Base-by-base conservation (phyloP, 805 yeast species). In the Pichia kluyveri region DNA sequence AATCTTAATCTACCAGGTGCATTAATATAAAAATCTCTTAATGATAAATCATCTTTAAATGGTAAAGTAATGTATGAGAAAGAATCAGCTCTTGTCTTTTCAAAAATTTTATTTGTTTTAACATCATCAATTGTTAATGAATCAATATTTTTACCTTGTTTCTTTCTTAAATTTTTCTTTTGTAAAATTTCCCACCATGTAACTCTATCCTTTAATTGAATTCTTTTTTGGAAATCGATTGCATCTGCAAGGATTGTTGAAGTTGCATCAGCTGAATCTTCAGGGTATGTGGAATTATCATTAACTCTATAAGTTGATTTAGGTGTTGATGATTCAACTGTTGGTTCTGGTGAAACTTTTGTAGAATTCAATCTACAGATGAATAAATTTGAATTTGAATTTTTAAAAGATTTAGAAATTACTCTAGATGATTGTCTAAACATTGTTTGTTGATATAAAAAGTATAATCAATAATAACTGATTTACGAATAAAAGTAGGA, bases 1-100 rank as follows among this genome's bases (percentile, higher is more conserved):
- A 87, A 87, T 60, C 96, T 74, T 60, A 89, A 73, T 54, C 96
- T 76, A n/a, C 97, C 97, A 49, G 82, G 83, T 5, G 96, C 90
- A 63, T 86, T 86, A 58, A 87, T 84, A 60, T 90, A 90, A 42
- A 89, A 79, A 61, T 90, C 98, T 53, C 95, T 79, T 30, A 88
- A 71, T 79, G 84, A 81, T 36, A 76, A 69, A 61, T 90, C 96
- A 51, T 85, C 85, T 57, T 85, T 86, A 70, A 90, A 89, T 0
- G 96, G 96, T 44, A 90, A 69, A 1, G 76, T 69, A 51, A 84
- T 67, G 58, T 74, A 83, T 39, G 82, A 71, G 56, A 85, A 85
- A 3, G 96, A 86, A 55, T 89, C 96, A 12, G 70, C 71, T 55
- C 93, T 75, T 1, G 93, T 82, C 60, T 80, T 79, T 54, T 88